phyloP scores from a whole-genome alignment of 2,329 filamentous ascomycete genomes.

The Fusarium hainanense region DNA sequence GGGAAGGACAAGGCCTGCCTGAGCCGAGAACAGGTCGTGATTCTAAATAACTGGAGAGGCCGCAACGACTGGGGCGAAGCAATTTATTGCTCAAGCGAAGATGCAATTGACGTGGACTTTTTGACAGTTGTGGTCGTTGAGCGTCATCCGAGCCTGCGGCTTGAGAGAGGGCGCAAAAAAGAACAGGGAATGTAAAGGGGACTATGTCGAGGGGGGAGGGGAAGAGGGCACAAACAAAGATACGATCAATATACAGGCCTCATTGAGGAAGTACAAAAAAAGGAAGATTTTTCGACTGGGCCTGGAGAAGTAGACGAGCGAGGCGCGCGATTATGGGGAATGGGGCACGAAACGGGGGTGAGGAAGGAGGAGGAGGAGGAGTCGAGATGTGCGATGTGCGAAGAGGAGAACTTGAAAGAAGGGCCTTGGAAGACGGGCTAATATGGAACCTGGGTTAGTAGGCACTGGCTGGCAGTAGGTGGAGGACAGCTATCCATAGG shows the following conservation, averaged over 20 bases:
- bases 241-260: slow-evolving; percentile 54
- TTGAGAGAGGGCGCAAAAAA: slow-evolving; percentile 40
- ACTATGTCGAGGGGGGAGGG: slow-evolving; percentile 22
- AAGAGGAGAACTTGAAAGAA: slow-evolving; percentile 35
- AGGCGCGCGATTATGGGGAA: slow-evolving; percentile 40
- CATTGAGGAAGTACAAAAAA: slow-evolving; percentile 46
- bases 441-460: neutral
- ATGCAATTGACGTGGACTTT: slow-evolving; percentile 40
- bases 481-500: neutral
- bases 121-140: slow-evolving; percentile 40
- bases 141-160: slow-evolving; percentile 47
- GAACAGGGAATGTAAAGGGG: slow-evolving; percentile 36
- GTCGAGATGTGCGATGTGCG: slow-evolving; percentile 39
- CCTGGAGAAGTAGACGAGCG: slow-evolving; percentile 46
- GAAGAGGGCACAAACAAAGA: slow-evolving; percentile 47
- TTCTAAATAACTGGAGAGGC: slow-evolving; percentile 35
- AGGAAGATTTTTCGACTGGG: slow-evolving; percentile 42
- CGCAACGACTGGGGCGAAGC: slow-evolving; percentile 30
- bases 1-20: slow-evolving; percentile 38
- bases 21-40: slow-evolving; percentile 36
- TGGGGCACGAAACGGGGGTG: slow-evolving; percentile 39
- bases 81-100: slow-evolving; percentile 41
- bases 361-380: slow-evolving; percentile 40
- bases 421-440: slow-evolving; percentile 16
- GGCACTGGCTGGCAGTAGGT: neutral